phyloP scores from a whole-genome alignment of 106 monocot species.

The Chionographis japonica region DNA sequence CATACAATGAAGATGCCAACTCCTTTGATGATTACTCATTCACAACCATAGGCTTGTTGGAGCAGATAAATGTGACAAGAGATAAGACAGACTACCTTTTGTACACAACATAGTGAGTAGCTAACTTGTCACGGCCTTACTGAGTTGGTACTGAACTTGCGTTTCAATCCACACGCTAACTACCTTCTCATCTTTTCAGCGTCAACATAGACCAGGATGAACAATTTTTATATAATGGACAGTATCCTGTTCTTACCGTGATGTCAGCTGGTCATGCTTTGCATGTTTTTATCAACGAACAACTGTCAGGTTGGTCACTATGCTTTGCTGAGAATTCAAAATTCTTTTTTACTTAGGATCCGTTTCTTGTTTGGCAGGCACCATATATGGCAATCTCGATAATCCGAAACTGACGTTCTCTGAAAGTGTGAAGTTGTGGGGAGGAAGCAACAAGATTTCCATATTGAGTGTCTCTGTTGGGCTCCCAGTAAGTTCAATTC shows the following conservation, averaged over 20 bases:
- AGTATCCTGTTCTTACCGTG: slow-evolving; percentile 42
- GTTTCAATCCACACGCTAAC: not conserved
- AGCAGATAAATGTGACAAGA: slow-evolving; percentile 86
- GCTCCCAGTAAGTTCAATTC: slow-evolving; percentile 55
- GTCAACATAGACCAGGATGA: slow-evolving; percentile 57
- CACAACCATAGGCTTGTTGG: slow-evolving; percentile 60
- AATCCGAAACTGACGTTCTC: slow-evolving; percentile 51
- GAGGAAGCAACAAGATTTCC: slow-evolving; percentile 79
- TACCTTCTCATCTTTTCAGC: slow-evolving; percentile 20
- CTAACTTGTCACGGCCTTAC: not conserved
- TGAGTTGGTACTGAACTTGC: not conserved
- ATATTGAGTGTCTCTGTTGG: slow-evolving; percentile 84
- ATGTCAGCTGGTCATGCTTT: slow-evolving; percentile 49
- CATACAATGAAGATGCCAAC: slow-evolving; percentile 56
- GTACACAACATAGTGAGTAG: slow-evolving; percentile 94
- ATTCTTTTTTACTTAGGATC: not conserved
- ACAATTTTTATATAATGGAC: slow-evolving; percentile 47
- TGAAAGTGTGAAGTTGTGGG: slow-evolving; percentile 52
- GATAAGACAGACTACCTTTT: slow-evolving; percentile 93
- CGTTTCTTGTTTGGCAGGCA: slow-evolving; percentile 27
- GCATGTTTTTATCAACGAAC: slow-evolving; percentile 47
- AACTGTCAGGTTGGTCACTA: slow-evolving; percentile 18
- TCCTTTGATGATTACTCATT: slow-evolving; percentile 48
- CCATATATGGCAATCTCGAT: slow-evolving; percentile 42
- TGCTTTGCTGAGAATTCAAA: not conserved